Base-by-base conservation (phyloP, 1,284 basidiomycete genomes). In the Earliella scabrosa region DNA sequence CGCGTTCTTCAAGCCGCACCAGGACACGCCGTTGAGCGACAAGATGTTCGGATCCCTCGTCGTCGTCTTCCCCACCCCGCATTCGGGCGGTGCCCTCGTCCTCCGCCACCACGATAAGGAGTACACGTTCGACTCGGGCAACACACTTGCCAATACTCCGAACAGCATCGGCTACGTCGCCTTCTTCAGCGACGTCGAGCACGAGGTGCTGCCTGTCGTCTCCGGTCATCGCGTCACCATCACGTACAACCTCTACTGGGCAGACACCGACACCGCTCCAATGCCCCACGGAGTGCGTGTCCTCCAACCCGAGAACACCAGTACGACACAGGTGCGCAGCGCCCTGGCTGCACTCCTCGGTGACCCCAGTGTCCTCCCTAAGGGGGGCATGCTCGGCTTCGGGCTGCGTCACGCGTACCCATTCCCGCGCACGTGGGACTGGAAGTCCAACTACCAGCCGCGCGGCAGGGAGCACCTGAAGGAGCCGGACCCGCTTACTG, bases 41-140 rank as follows among this genome's bases (percentile, higher is more conserved):
- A 65, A 63, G 23, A 78, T 77, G 77, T 75, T 80, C 48, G 78
- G 73, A 13, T 79, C 78, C 2, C 73, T 80, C 14, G 73, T 80
- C 14, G 45, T 79, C 41, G 75, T 76, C 21, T 71, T 70, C 52
- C 75, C 76, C 20, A 76, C 76, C 1, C 18, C 61, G 0, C 76
- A 81, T 47, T 64, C 72, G 54, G 77, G 79, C 7, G 78, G 77
- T 4, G 51, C 57, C 4, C 67, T 80, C 7, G 38, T 72, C 23
- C 66, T 79, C 5, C 67, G 70, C 34, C 71, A 77, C 40, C 58
- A 58, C 13, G 65, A 52, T 16, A 43, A 69, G 32, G 75, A 72
- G 24, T 78, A 54, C 45, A 58, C 52, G 10, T 49, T 78, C 57
- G 70, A 77, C 52, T 68, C 71, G 7, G 61, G 63, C 4, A 7